phyloP scores from a whole-genome alignment of 2,329 filamentous ascomycete species.

The Arthrinium phaeospermum region DNA sequence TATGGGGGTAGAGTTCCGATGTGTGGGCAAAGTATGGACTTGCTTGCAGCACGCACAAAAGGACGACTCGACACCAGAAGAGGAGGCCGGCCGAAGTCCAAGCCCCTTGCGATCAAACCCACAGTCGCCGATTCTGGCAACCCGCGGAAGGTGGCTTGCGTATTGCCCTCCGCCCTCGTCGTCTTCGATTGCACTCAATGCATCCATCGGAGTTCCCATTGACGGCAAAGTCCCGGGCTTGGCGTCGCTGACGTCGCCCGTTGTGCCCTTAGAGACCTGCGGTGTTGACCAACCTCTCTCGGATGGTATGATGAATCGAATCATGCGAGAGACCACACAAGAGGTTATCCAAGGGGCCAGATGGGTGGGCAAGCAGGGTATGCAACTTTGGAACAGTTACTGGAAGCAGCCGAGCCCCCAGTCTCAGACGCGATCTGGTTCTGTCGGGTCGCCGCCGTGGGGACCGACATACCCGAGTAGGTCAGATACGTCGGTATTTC shows the following conservation, averaged over 20 bases:
- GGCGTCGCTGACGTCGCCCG: conserved; percentile 68
- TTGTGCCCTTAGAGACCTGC: conserved; percentile 69
- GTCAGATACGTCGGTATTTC: conserved; percentile 64
- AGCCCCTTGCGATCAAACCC: conserved; percentile 47
- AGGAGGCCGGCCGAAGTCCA: conserved; percentile 46
- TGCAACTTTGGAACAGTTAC: conserved; percentile 81
- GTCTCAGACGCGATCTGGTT: conserved; percentile 50
- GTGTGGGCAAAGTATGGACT: conserved; percentile 92
- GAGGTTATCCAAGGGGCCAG: conserved; percentile 76
- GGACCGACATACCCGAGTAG: conserved; percentile 49
- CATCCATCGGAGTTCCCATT: conserved; percentile 63
- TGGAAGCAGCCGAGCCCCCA: conserved; percentile 67
- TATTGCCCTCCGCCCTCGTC: conserved; percentile 77
- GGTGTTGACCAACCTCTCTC: conserved; percentile 74
- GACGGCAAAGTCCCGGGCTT: conserved; percentile 62
- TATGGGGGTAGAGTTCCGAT: conserved; percentile 57
- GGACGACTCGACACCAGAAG: conserved; percentile 53
- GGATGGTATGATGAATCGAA: conserved; percentile 75
- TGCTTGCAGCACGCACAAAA: conserved; percentile 69
- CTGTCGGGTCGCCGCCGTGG: conserved; percentile 54
- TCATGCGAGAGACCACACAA: conserved; percentile 80
- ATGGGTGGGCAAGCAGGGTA: conserved; percentile 78
- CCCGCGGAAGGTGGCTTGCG: conserved; percentile 78
- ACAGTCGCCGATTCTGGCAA: conserved; percentile 69
- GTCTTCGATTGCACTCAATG: conserved; percentile 72